Conservation (phyloP, 163 green algal genomes). For the Volvox carteri region DNA sequence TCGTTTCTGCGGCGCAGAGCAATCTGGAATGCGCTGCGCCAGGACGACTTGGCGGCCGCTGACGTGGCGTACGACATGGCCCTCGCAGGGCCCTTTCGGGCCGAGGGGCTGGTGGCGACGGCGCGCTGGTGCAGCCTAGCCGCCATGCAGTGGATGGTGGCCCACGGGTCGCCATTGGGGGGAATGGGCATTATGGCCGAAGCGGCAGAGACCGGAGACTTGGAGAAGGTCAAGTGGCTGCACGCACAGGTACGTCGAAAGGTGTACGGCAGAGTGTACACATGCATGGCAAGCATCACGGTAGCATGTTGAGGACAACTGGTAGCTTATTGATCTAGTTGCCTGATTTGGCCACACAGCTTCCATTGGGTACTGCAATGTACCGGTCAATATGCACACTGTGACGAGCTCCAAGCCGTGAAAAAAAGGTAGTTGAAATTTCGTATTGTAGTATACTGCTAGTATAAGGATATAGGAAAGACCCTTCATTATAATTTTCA, state of each 20-base stretch:
- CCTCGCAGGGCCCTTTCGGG: not conserved
- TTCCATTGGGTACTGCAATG: no score
- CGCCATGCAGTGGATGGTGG: slow-evolving; percentile 7
- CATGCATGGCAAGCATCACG: no score
- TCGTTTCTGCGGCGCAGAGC: no score
- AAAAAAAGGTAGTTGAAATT: no score
- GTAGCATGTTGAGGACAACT: no score
- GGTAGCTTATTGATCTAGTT: no score
- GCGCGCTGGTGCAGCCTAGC: not conserved
- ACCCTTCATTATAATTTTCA: no score
- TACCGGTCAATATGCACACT: no score
- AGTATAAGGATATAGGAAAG: no score
- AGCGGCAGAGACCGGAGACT: not conserved
- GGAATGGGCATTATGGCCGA: slow-evolving; percentile 18
- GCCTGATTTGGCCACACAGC: no score
- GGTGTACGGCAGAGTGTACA: not conserved
- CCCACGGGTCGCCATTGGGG: slow-evolving; percentile 8
- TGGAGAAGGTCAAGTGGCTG: slow-evolving; percentile 15
- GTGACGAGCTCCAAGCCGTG: no score
- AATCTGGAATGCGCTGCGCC: not conserved
- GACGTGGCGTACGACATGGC: not conserved
- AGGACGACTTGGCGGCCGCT: not conserved
- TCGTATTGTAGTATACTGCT: no score
- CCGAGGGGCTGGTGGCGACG: not conserved
- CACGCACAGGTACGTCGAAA: slow-evolving; percentile 5